Evolutionary conservation across 345 rosid species (phyloP).

Genomic region (Murraya koenigii): DNA sequence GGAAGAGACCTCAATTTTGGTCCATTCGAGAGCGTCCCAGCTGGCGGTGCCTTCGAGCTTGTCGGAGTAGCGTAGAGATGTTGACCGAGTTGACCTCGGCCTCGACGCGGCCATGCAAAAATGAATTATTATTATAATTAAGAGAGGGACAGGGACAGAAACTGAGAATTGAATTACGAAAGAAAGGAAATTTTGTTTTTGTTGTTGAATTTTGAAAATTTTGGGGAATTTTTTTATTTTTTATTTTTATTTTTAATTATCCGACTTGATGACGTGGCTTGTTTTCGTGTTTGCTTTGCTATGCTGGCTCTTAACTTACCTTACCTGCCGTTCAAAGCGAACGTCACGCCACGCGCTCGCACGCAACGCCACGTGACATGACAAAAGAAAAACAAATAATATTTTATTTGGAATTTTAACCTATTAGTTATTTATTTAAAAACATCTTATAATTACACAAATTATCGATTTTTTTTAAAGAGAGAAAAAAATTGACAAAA

Average conservation of each 20-base stretch:
- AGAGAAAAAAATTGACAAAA: no score
- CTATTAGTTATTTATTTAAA: no score
- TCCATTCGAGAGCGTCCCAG: slow-evolving; percentile 91
- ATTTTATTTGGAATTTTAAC: no score
- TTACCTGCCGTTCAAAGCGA: not conserved
- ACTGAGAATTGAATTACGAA: not conserved
- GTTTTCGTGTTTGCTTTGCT: not conserved
- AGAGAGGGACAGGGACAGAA: no score
- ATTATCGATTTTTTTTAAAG: no score
- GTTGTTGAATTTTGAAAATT: not conserved
- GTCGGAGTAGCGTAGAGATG: slow-evolving; percentile 46
- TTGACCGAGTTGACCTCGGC: slow-evolving; percentile 35
- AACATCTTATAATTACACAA: no score
- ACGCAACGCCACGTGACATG: not conserved
- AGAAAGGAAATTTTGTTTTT: not conserved
- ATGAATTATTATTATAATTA: no score
- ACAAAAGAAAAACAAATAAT: not conserved
- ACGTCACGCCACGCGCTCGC: not conserved
- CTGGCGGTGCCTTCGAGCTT: slow-evolving; percentile 70
- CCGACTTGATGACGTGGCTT: no score
- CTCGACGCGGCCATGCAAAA: slow-evolving; percentile 49
- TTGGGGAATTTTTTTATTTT: not conserved
- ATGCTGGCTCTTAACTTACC: not conserved
- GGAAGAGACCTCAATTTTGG: slow-evolving; percentile 54
- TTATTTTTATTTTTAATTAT: no score